Base-by-base conservation (phyloP, 2,329 filamentous ascomycete genomes). In the Cadophora luteo-olivacea region DNA sequence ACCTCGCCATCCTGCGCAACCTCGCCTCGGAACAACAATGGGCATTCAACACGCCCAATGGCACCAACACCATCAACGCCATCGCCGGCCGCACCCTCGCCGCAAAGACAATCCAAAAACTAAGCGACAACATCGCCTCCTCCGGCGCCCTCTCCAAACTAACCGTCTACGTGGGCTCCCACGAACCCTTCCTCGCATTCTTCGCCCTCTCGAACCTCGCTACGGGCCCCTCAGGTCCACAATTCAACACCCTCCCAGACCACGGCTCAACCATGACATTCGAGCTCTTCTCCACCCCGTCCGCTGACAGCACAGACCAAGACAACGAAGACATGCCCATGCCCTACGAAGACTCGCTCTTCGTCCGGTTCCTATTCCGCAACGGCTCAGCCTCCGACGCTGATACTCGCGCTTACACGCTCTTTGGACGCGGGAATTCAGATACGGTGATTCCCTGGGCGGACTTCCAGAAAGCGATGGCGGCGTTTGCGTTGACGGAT, bases 201-300 rank as follows among this genome's bases (percentile, higher is more conserved):
- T 86, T 87, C 72, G 78, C 82, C 1, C 78, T 89, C 2, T 78
- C 83, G 0, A 78, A 80, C 0, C 81, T 89, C 8, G 70, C 76
- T 2, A 69, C 75, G 1, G 81, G 82, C 61, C 75, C 68, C 14
- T 68, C 69, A 14, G 78, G 0, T 77, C 87, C 63, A 88, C 89
- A 75, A 83, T 84, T 82, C 76, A 57, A 76, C 68, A 38, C 77
- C 71, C 72, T 88, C 16, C 89, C 91, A 0, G 85, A 90, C 72
- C 92, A 93, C 48, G 93, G 93, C 0, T 90, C 89, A 0, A 86
- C 87, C 51, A 90, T 97, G 85, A 82, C 87, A 0, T 94, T 96
- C 76, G 94, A 97, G 80, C 78, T 89, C 5, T 84, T 84, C 69
- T 82, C 81, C 22, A 78, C 82, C 41, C 45, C 45, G 8, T 19